Base-by-base conservation (phyloP, 208 protist genomes). In the Wallacemonas collosoma region DNA sequence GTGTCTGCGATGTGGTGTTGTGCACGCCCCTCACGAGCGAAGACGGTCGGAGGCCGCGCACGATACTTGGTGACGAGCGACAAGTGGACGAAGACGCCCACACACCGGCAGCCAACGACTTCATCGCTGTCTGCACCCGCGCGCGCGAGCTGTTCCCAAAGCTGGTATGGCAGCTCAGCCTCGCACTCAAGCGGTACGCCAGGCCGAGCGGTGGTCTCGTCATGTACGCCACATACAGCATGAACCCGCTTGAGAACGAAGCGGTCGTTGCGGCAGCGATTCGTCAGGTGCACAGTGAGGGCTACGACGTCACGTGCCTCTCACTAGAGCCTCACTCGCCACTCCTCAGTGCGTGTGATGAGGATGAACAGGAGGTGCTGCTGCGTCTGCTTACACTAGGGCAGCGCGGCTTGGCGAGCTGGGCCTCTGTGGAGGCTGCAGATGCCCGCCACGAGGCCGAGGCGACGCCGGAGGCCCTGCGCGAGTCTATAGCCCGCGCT, bases 191-290 rank as follows among this genome's bases (percentile, higher is more conserved):
- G 63, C 67, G 72, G 48, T 76, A 72, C 44, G 76, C 70, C 12
- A 11, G 14, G 26, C 26, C 26, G 3, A 26, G 64, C 26, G 72
- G 73, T 40, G 95, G 95, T 7, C 77, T 83, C 40, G 83, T 98
- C 44, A 79, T 98, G 39, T 99, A 98, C 77, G 93, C 90, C 7
- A 98, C 96, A 15, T 95, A 94, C 66, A 96, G 89, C 48, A 78
- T 98, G 76, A 98, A 98, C 72, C 96, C 97, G 14, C 65, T 98
- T 6, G 96, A 99, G 82, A 93, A 98, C 72, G 96, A 98, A 76
- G 95, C 94, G 6, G 95, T 98, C 36, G 90, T 98, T 4, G 89
- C 82, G 45, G 82, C 87, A 17, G 84, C 86, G 4, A 76, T 96
- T 17, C 78, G 72, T 12, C 77, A 82, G 3, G 44, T 86, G 17